Base-by-base conservation (phyloP, 2,329 filamentous ascomycete genomes). In the Ilyonectria sp. region DNA sequence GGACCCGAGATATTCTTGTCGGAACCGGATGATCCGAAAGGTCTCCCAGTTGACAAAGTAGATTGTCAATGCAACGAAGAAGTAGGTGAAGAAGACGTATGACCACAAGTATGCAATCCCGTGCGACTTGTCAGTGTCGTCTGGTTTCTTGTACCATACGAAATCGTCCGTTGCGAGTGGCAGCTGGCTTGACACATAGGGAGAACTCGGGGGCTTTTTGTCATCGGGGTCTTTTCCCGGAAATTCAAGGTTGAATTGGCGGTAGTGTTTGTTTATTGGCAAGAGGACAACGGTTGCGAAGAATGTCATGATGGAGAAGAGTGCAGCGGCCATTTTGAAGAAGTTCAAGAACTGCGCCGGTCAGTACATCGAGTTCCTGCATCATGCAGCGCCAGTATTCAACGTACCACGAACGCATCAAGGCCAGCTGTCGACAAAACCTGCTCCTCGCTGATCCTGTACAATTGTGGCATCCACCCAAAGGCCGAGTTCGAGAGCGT, bases 321-420 rank as follows among this genome's bases (percentile, higher is more conserved):
- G 92, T 69, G 92, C 93, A 71, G 94, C 93, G 13, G 95, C 92
- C 90, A 98, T 96, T 79, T 95, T 97, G 86, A 98, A 98, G 82
- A 99, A 99, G 17, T 92, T 89, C 15, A 99, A 86, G 78, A 99
- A 98, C 88, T 83, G 29, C 17, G 10, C 6, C n/a, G 10, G 62
- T 80, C 60, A 78, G 67, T 60, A 58, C 37, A 19, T 46, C 37
- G 13, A 15, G 3, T 44, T 58, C 5, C 10, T 47, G 26, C 23
- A 13, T 21, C n/a, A 9, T 13, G n/a, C 33, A 31, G 19, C 33
- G 15, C 10, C 21, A 2, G 21, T 11, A 10, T 26, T 47, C 11
- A 23, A 85, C 88, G 74, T 82, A 93, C 92, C 71, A 98, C 96
- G 82, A 94, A 99, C 57, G 96, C 96, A 83, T 99, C 96, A 56